Evolutionary conservation across 1,139 yeast genomes (phyloP), one percentile per base, ranked within the genome.

Genomic region (Diutina catenulata): DNA sequence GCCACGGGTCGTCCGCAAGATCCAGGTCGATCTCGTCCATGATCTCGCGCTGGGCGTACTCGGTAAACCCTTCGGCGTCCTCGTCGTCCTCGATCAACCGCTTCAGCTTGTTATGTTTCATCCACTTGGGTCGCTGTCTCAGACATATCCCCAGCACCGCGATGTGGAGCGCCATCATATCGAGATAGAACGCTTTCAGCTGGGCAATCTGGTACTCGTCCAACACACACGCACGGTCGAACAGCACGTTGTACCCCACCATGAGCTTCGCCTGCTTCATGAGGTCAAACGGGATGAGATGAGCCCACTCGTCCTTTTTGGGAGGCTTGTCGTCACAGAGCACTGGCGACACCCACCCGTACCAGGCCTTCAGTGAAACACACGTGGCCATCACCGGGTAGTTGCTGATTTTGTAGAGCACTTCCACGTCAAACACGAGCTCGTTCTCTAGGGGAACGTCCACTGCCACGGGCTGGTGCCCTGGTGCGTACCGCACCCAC

Each of bases 131-230:
- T 43, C 97, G 61, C 52, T 93, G 98, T 47, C 86, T 76, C 1
- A 97, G 83, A 52, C 96, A 84, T 70, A 93, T 80, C 0, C 99
- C 99, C 38, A 83, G 78, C 1, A 78, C 76, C 0, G 97, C 94
- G 28, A 88, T 78, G 58, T 93, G 98, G 19, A 93, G 62, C 1
- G 97, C 80, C 91, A 91, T 82, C 1, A 95, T 91, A 55, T 93
- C 99, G 41, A 93, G 47, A 50, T 65, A 93, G 55, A 86, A 87
- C 2, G 83, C 82, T 48, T 79, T 75, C 0, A 94, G 67, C 37
- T 68, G 72, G 28, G 64, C 57, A 28, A 91, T 53, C 48, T 71
- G 68, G 57, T 93, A 93, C 55, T 93, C 98, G 41, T 93, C 97
- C 28, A 65, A 50, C 1, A 88, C 74, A 32, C 95, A 66, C 4